Evolutionary conservation across 352 stramenopile genomes (phyloP), one percentile per base, ranked within the genome.

Genomic region (Phytopythium mirpurense): DNA sequence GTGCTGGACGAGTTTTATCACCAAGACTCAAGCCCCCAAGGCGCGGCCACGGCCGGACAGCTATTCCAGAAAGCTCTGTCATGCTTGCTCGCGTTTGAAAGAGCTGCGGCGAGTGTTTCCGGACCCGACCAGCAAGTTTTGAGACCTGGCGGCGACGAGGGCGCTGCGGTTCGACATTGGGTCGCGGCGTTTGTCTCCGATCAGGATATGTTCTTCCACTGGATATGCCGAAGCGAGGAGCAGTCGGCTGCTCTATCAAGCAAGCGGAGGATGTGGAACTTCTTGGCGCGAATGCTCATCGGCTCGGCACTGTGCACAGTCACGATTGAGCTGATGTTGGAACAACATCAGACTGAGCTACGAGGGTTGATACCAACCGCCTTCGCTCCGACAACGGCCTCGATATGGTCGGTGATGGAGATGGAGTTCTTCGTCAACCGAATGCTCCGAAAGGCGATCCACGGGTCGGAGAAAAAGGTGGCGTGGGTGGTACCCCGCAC

Each of bases 121-220:
- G 34, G 31, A 1, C 21, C 8, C 11, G 26, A 32, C 15, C 18
- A 21, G 23, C 18, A 9, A 34, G 2, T 47, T 21, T 12, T 34
- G 31, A 45, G 24, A 5, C 5, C 45, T 16, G 31, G 18, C 18
- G 18, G 5, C 21, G 32, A 26, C 51, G 48, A 44, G 3, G 42
- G 52, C n/a, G 51, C 50, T 1, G 41, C 40, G 14, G 34, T 70
- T 24, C 36, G 59, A 21, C 57, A 65, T 31, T 85, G 74, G 74
- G 40, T 82, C 5, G 29, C 68, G 15, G 60, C 62, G 32, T 53
- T 85, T 54, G 69, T 77, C 51, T 76, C 74, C 27, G 80, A 80
- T 35, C 65, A 62, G 63, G 78, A 72, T 49, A 68, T 73, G 14
- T 77, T 85, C 56, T 83, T 85, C 44, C 59, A 70, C 31, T 85